Percentiles rank a stretch among this genome's conserved stretches.
Conservation (phyloP, 2,329 filamentous ascomycete species). For the Tolypocladium endophyticum region DNA sequence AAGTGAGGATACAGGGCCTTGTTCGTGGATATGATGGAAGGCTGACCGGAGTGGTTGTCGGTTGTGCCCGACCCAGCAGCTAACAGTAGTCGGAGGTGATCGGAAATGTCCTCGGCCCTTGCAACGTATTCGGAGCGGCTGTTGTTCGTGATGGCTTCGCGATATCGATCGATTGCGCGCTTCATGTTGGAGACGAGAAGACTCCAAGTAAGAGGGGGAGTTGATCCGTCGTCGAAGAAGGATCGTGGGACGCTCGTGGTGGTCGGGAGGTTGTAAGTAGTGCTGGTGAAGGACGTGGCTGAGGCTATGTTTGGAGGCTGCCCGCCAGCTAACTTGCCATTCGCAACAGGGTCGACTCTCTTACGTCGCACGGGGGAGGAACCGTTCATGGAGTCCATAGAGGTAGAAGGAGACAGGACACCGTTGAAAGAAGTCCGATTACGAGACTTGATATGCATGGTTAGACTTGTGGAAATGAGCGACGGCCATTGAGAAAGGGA, state of each 20-base stretch:
- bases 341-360: conserved; percentile 45
- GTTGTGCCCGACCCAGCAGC: conserved; percentile 94
- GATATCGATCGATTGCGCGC: conserved; percentile 77
- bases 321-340: conserved; percentile 24
- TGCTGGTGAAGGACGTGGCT: conserved; percentile 52
- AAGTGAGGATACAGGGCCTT: conserved; percentile 96
- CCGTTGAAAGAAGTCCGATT: conserved; percentile 58
- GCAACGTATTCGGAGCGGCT: conserved; percentile 85
- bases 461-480: neutral
- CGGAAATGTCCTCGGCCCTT: conserved; percentile 94
- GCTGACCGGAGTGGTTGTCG: conserved; percentile 96
- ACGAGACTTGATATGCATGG: conserved; percentile 32
- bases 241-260: conserved; percentile 60
- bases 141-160: conserved; percentile 75
- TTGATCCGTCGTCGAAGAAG: conserved; percentile 83
- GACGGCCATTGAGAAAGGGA: neutral
- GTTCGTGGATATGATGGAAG: conserved; percentile 98
- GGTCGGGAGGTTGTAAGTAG: conserved; percentile 45
- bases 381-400: conserved; percentile 80
- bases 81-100: conserved; percentile 86
- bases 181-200: conserved; percentile 89
- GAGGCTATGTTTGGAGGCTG: conserved; percentile 42
- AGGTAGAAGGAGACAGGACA: conserved; percentile 74
- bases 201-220: conserved; percentile 77
- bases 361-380: conserved; percentile 48